phyloP scores from a whole-genome alignment of 176 grass and related monocot genomes.

The Microstegium vimineum region DNA sequence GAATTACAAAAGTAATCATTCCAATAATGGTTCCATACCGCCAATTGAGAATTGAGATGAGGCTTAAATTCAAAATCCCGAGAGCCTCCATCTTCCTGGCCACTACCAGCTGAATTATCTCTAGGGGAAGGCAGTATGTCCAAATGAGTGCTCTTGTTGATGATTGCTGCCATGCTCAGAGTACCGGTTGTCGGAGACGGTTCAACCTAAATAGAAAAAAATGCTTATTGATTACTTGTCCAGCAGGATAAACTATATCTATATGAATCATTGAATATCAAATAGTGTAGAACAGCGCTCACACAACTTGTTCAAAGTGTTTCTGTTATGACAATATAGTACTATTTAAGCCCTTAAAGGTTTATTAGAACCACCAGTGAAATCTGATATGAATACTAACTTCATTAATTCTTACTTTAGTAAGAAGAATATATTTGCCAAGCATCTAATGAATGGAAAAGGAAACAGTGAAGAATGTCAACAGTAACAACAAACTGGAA shows the following conservation, averaged over 20 bases:
- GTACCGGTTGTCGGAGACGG: constrained; percentile 98
- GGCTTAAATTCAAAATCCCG: constrained; percentile 82
- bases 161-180: constrained; percentile 67
- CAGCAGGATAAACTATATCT: constrained; percentile 14
- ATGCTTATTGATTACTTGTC: not conserved
- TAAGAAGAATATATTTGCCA: constrained; percentile 10
- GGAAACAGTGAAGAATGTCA: not conserved
- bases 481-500: constrained; percentile 6
- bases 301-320: not conserved
- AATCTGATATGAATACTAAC: not conserved
- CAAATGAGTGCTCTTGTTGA: constrained; percentile 47
- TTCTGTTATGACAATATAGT: not conserved
- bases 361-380: not conserved
- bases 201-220: constrained; percentile 71
- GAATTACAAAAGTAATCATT: constrained; percentile 12
- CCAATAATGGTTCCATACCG: constrained; percentile 26
- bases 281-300: not conserved
- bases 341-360: not conserved
- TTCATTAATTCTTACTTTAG: not conserved
- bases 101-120: constrained; percentile 38
- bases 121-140: constrained; percentile 55
- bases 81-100: constrained; percentile 50
- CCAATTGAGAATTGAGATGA: constrained; percentile 45
- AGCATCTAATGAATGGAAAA: not conserved
- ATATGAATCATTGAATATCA: not conserved